Base-by-base conservation (phyloP, 805 yeast species). In the Candida wancherniae region DNA sequence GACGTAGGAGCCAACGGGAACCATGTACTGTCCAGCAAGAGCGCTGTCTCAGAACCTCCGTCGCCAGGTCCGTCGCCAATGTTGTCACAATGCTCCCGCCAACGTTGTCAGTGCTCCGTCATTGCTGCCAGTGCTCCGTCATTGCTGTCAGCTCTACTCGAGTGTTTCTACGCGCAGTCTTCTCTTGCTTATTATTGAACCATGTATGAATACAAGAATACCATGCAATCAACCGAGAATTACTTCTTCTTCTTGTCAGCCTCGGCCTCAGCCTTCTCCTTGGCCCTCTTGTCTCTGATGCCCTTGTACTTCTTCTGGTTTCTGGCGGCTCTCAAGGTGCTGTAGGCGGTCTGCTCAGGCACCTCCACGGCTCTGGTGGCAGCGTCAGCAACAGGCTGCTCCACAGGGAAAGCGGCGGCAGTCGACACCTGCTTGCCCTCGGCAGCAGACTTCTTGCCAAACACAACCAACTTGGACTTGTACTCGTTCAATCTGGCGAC, bases 231-330 rank as follows among this genome's bases (percentile, higher is more conserved):
- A n/a, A n/a, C n/a, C n/a, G n/a, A n/a, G n/a, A n/a, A n/a, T 80
- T 84, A 86, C 81, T 86, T 86, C 88, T 88, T 88, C 61, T 63
- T 60, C 90, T 88, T 88, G 63, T 87, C 96, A 74, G 94, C 95
- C 77, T 88, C 98, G 69, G 97, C 97, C 75, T 86, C 97, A 68
- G 96, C 97, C 77, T 77, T 78, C 55, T 88, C 97, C 65, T 68
- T 79, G 61, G 95, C 95, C 75, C 96, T 84, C 94, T 90, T 92
- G 67, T 80, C 97, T 75, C 94, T 87, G 74, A 77, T 75, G 78
- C 99, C 99, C 68, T 69, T 75, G 83, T 76, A 83, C 71, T 77
- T 86, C 80, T 90, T 86, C 58, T 84, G 84, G 55, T 94, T 80
- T 78, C 92, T 84, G 50, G 97, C 97, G 60, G 75, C 70, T 75